These are phyloP conservation scores for Penicillium roqueforti DNA, from an alignment of 495 filamentous ascomycete genomes.

Conservation along the genomic window DNA sequence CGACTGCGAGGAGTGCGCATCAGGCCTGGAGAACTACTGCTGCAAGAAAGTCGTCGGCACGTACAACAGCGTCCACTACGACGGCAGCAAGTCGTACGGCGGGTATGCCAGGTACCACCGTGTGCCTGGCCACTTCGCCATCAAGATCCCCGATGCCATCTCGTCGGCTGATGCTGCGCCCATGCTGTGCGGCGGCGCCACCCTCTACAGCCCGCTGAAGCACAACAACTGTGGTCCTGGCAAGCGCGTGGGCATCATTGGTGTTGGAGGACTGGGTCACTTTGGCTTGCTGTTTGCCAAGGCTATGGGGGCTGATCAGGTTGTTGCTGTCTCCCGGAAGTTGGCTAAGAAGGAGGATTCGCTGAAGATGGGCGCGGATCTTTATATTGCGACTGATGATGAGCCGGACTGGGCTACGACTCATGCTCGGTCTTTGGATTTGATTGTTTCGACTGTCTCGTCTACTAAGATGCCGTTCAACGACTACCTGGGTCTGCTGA, in stretches of 20 bases:
- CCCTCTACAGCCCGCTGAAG: constrained; percentile 70
- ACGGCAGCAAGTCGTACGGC: constrained; percentile 59
- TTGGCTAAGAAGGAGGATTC: constrained; percentile 66
- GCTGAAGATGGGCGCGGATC: constrained; percentile 54
- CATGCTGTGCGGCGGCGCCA: constrained; percentile 83
- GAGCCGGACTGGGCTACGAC: constrained; percentile 67
- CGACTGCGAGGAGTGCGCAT: constrained; percentile 66
- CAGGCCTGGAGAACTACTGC: constrained; percentile 66
- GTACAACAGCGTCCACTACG: constrained; percentile 39
- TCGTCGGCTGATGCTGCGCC: constrained; percentile 61
- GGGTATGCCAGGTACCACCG: constrained; percentile 73
- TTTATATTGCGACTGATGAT: constrained; percentile 80
- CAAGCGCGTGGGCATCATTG: constrained; percentile 78
- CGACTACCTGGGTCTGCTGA: constrained; percentile 64
- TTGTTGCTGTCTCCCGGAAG: constrained; percentile 75
- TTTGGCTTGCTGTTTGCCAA: constrained; percentile 57
- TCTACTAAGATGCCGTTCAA: constrained; percentile 69
- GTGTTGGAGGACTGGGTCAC: constrained; percentile 78
- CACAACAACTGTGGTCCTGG: constrained; percentile 73
- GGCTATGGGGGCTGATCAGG: constrained; percentile 70
- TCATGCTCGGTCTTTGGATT: constrained; percentile 63
- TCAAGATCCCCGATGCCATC: constrained; percentile 73
- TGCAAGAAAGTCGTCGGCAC: constrained; percentile 47
- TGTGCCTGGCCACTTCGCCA: constrained; percentile 64
- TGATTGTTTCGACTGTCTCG: constrained; percentile 81